These are phyloP conservation scores for Hyaloperonospora arabidopsidis DNA, from an alignment of 352 stramenopile species.

Conservation along the genomic window DNA sequence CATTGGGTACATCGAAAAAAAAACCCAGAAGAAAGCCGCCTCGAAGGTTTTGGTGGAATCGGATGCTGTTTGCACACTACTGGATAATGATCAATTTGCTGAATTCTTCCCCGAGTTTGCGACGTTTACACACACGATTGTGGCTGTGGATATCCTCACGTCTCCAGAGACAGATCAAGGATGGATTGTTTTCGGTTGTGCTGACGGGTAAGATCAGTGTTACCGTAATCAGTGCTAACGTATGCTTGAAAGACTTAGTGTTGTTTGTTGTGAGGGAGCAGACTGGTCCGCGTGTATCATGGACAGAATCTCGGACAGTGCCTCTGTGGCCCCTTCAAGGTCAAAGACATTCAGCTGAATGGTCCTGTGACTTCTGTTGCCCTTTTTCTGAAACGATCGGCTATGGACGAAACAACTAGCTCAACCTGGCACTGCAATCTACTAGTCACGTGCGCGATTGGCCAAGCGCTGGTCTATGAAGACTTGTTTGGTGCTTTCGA, in stretches of 20 bases:
- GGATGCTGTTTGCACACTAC: constrained; percentile 29
- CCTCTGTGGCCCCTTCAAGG: constrained; percentile 39
- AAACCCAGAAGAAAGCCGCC: constrained; percentile 1
- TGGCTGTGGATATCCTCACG: constrained; percentile 40
- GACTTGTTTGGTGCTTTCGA: constrained; percentile 35
- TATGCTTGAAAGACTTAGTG: constrained; percentile 1
- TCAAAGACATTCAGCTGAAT: constrained; percentile 47
- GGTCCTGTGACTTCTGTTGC: constrained; percentile 54
- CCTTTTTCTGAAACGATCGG: constrained; percentile 31
- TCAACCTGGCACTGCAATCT: constrained; percentile 37
- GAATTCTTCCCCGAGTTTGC: constrained; percentile 64
- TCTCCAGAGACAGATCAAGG: constrained; percentile 22
- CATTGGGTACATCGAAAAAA: constrained; percentile 53
- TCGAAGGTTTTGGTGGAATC: neutral
- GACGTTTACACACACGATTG: constrained; percentile 43
- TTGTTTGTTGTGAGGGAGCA: constrained; percentile 7
- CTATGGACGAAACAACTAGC: neutral
- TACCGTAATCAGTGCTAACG: neutral
- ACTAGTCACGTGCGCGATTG: constrained; percentile 55
- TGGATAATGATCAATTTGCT: constrained; percentile 57
- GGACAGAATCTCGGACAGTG: constrained; percentile 27
- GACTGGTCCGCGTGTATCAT: constrained; percentile 45
- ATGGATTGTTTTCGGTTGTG: constrained; percentile 57
- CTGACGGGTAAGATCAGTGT: constrained; percentile 41
- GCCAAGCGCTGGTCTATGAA: constrained; percentile 45